Base-by-base conservation (phyloP, 169 alveolate species). In the Plasmodium gaboni region DNA sequence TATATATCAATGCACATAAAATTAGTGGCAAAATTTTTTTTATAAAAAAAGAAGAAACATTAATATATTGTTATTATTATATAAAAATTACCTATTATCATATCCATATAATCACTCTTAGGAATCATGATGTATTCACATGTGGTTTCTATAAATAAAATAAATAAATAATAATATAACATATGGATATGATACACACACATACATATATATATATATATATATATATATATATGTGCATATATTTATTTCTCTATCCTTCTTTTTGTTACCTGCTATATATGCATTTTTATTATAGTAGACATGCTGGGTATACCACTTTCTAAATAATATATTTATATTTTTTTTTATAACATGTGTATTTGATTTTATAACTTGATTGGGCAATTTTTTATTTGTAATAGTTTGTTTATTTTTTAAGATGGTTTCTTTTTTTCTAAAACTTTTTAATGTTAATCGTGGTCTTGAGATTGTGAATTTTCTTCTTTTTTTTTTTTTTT, bases 231-330 rank as follows among this genome's bases (percentile, higher is more conserved):
- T 44, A 9, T 51, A 51, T 51, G 17, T 51, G 3, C 17, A 51
- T 51, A 51, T 5, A 17, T 1, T 0, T 17, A 3, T 57, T n/a
- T 57, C 19, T 17, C 19, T 57, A 1, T 57, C 19, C 28, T 57
- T 57, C 19, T 57, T 57, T 57, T 57, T 3, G 1, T 57, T 57
- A 80, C 90, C 90, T 67, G 90, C 71, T 17, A 80, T 42, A 60
- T 70, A 80, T 6, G 83, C 12, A 38, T 53, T 67, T 51, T 80
- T 80, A 61, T 80, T 80, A 55, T 46, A 80, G 38, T 80, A 80
- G n/a, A 80, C 83, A 46, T 80, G 90, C 64, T 80, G 90, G 2
- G 90, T 80, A 38, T 80, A 80, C 90, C 90, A 80, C 28, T 80
- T 80, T 61, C 19, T 80, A 9, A 80, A 80, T n/a, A 80, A 24